phyloP scores from a whole-genome alignment of 1,284 basidiomycete species.

The Trichosporon ovoides region DNA sequence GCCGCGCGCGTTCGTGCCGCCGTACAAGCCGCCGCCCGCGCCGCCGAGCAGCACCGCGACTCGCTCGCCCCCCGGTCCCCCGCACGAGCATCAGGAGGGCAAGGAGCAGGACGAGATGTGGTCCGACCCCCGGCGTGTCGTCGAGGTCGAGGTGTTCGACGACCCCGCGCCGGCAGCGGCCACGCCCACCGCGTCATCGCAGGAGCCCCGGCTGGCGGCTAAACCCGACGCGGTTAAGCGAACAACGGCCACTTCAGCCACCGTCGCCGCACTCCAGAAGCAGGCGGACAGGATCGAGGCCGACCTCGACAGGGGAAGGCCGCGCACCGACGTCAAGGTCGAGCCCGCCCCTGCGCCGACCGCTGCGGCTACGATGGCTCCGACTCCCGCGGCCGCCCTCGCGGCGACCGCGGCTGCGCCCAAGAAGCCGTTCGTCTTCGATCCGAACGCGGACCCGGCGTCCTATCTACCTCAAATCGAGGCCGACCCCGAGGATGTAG shows the following conservation, averaged over 20 bases:
- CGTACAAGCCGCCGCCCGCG: background rate
- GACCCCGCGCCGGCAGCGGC: background rate
- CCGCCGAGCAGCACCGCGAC: background rate
- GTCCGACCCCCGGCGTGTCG: background rate
- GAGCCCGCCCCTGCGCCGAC: background rate
- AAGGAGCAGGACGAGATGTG: slow-evolving; percentile 6
- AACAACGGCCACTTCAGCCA: background rate
- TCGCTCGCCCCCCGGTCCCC: background rate
- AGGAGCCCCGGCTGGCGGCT: background rate
- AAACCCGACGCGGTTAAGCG: background rate
- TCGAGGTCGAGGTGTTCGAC: slow-evolving; percentile 1
- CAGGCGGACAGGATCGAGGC: background rate
- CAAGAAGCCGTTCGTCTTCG: slow-evolving; percentile 2
- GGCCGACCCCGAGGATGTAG: slow-evolving; percentile 16
- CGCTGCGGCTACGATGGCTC: background rate
- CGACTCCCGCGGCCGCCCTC: slow-evolving; percentile 2
- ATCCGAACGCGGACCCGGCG: background rate
- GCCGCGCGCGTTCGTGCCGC: background rate
- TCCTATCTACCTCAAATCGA: slow-evolving; percentile 13
- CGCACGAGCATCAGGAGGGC: slow-evolving; percentile 1
- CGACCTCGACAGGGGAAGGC: background rate
- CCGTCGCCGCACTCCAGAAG: background rate
- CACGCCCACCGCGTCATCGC: background rate
- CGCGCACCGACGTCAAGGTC: background rate
- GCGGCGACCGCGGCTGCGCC: background rate